phyloP scores from a whole-genome alignment of 2,329 filamentous ascomycete genomes.

The Cladosporium sp. region DNA sequence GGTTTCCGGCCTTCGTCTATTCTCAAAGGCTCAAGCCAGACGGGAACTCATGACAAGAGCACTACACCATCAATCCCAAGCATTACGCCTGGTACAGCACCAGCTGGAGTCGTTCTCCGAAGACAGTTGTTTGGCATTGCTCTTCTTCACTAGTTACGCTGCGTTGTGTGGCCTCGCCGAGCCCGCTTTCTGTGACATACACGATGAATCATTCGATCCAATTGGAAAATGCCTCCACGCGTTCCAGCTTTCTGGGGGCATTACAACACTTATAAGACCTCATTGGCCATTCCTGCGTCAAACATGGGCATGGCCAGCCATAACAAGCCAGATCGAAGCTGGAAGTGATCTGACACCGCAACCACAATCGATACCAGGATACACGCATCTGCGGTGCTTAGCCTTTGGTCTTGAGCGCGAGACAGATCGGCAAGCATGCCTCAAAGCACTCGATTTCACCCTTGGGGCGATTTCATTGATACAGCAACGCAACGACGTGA shows the following conservation, averaged over 20 bases:
- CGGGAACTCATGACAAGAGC: not conserved
- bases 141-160: conserved; percentile 1
- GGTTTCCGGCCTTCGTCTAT: not conserved
- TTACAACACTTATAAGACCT: not conserved
- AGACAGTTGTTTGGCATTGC: not conserved
- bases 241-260: not conserved
- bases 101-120: not conserved
- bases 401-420: not conserved
- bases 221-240: not conserved
- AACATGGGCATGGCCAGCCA: not conserved
- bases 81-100: not conserved
- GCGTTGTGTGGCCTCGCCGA: not conserved
- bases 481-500: not conserved
- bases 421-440: not conserved
- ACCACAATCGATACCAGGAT: not conserved
- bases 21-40: not conserved
- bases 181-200: not conserved
- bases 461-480: not conserved
- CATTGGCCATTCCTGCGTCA: not conserved
- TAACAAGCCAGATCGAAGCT: not conserved
- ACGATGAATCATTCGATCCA: not conserved
- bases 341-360: not conserved
- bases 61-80: not conserved
- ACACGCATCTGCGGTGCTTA: not conserved
- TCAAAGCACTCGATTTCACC: not conserved